These are phyloP conservation scores for Trichoderma endophyticum DNA, from an alignment of 2,329 filamentous ascomycete species.

Conservation along the genomic window DNA sequence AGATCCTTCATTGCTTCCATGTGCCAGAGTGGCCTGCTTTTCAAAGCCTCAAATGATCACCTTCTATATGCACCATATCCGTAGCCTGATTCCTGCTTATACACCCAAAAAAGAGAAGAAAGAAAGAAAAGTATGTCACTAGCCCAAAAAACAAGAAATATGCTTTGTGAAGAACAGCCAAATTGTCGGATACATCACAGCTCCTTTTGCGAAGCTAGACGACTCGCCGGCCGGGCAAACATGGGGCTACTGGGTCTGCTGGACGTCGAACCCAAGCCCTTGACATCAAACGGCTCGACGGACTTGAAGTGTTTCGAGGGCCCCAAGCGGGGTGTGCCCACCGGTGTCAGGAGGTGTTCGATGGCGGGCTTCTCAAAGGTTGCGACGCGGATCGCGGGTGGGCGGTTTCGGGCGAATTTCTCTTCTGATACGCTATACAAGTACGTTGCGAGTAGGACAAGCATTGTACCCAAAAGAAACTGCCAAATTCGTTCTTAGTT, in stretches of 20 bases:
- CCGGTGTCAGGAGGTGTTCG: constrained; percentile 44
- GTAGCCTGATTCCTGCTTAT: background rate
- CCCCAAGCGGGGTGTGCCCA: constrained; percentile 30
- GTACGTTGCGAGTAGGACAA: constrained; percentile 80
- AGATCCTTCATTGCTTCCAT: background rate
- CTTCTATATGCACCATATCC: constrained; percentile 13
- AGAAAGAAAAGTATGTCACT: background rate
- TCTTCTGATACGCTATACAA: constrained; percentile 72
- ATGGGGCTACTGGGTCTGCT: constrained; percentile 49
- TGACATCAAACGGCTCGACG: constrained; percentile 42
- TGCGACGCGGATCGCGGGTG: constrained; percentile 65
- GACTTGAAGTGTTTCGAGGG: constrained; percentile 33
- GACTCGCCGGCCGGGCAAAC: constrained; percentile 39
- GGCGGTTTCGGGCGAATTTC: constrained; percentile 43
- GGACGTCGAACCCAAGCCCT: constrained; percentile 40
- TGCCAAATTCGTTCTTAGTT: constrained; percentile 35
- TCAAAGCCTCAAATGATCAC: background rate
- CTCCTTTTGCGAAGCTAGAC: constrained; percentile 31
- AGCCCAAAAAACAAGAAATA: background rate
- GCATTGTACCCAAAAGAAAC: constrained; percentile 76
- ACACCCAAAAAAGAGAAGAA: background rate
- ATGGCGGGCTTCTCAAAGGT: constrained; percentile 73
- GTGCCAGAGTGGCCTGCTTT: background rate
- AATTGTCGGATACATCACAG: background rate
- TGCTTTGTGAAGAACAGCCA: background rate